Base-by-base conservation (phyloP, 257 asterid genomes). In the Capsicum pubescens region DNA sequence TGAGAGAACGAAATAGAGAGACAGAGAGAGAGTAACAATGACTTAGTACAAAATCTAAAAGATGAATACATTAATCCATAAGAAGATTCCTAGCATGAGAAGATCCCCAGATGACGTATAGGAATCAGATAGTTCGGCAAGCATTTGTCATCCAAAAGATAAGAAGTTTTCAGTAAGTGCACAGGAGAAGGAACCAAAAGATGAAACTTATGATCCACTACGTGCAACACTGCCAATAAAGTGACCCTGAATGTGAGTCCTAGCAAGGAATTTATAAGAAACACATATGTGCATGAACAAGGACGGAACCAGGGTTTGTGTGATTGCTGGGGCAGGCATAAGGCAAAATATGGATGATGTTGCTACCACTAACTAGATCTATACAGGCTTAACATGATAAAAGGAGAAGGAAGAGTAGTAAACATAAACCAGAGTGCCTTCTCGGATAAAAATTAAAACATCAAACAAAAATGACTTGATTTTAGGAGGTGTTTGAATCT, bases 321-420 rank as follows among this genome's bases (percentile, higher is more conserved):
- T 52, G 48, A 76, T 76, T 50, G 46, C 61, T 76, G 81, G 42
- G 81, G 81, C 26, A 50, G 81, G 61, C 46, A 76, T 42, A 14
- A 13, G 46, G 81, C 61, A 74, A 74, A 50, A 76, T 9, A 52
- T 52, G 63, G 81, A 76, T 50, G 9, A 76, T 21, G 4, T 74
- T 74, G 52, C 81, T 7, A 50, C 46, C 61, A 74, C 61, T 76
- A 76, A 76, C 46, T 54, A 76, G 61, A 76, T 76, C 21, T 32
- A 19, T 7, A 52, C 81, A 76, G 13, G 81, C 58, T 76, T 76
- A 52, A 50, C 60, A 21, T 50, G 61, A 74, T 19, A 52, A 68
- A 44, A 44, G 0, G 15, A 52, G 44, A 74, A 72, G 80, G 59
- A 72, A 74, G 26, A 19, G 60, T 50, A 50, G n/a, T 21, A 54